Conservation (phyloP, 192 early-diverging fungal genomes). For the Endogone sp. region DNA sequence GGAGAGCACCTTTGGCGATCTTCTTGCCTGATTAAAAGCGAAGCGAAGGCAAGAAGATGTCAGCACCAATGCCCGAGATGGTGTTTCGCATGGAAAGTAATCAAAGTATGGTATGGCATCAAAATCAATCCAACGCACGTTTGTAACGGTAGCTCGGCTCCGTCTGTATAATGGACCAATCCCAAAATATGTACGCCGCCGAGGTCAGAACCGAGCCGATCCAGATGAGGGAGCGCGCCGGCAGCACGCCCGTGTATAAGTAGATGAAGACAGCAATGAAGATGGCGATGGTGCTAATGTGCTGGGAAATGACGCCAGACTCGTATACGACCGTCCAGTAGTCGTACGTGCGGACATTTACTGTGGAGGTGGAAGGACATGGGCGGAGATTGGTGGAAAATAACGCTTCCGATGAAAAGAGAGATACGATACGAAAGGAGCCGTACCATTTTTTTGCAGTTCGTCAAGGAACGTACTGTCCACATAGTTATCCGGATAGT, state of each 20-base stretch:
- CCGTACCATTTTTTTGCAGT: constrained; percentile 81
- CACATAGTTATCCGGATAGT: constrained; percentile 90
- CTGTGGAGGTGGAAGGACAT: constrained; percentile 22
- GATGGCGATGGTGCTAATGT: constrained; percentile 78
- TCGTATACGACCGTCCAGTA: constrained; percentile 78
- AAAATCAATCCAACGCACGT: constrained; percentile 13
- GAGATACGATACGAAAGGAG: too few relatives aligned
- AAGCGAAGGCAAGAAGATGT: too few relatives aligned
- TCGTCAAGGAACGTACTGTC: constrained; percentile 84
- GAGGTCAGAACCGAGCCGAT: constrained; percentile 52
- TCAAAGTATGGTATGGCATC: neutral
- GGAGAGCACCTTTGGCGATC: constrained; percentile 56
- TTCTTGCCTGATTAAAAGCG: neutral
- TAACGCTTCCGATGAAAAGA: neutral
- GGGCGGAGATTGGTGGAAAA: neutral
- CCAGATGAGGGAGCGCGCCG: constrained; percentile 54
- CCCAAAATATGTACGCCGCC: constrained; percentile 72
- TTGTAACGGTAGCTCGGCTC: constrained; percentile 42
- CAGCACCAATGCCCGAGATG: too few relatives aligned
- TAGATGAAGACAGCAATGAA: constrained; percentile 89
- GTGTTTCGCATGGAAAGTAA: too few relatives aligned
- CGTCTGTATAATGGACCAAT: constrained; percentile 42
- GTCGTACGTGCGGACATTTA: constrained; percentile 78
- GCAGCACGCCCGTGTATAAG: constrained; percentile 53
- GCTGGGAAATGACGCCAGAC: constrained; percentile 77